Evolutionary conservation across 192 early-diverging fungal species (phyloP).

Genomic region (Coemansia sp.): DNA sequence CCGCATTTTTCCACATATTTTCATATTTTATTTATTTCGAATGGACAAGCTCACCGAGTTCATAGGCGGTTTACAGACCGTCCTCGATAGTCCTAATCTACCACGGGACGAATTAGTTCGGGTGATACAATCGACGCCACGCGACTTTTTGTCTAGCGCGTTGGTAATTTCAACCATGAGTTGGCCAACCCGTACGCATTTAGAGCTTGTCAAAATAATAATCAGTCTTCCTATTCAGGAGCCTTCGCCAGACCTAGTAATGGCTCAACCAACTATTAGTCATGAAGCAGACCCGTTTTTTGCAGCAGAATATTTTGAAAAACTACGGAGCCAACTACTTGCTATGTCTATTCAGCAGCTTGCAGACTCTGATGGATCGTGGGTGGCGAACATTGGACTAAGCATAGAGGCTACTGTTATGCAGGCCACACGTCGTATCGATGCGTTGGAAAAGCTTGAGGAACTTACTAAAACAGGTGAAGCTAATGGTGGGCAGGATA

Average conservation of each 20-base stretch:
- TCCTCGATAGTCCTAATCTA: conserved; percentile 47
- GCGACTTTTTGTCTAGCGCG: conserved; percentile 43
- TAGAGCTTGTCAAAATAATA: conserved; percentile 54
- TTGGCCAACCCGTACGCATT: conserved; percentile 47
- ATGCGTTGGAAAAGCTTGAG: conserved; percentile 41
- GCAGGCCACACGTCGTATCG: conserved; percentile 35
- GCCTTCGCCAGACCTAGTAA: conserved; percentile 22
- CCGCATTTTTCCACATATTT: not conserved
- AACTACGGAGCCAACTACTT: conserved; percentile 32
- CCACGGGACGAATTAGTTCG: conserved; percentile 44
- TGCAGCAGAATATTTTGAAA: conserved; percentile 42
- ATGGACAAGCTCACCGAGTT: conserved; percentile 52
- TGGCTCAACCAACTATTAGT: conserved; percentile 25
- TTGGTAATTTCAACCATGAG: conserved; percentile 35
- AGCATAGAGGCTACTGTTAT: conserved; percentile 53
- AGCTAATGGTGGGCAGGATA: conserved; percentile 10
- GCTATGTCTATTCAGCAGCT: conserved; percentile 23
- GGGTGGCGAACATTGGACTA: conserved; percentile 49
- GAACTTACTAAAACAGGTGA: conserved; percentile 20
- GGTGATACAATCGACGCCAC: conserved; percentile 40
- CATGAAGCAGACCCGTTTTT: conserved; percentile 50
- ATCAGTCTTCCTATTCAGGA: conserved; percentile 31
- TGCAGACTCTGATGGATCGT: conserved; percentile 35
- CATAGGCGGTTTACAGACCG: conserved; percentile 35
- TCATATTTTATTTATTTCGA: not conserved